Base-by-base conservation (phyloP, 2,329 filamentous ascomycete genomes). In the Stachybotrys chartarum region DNA sequence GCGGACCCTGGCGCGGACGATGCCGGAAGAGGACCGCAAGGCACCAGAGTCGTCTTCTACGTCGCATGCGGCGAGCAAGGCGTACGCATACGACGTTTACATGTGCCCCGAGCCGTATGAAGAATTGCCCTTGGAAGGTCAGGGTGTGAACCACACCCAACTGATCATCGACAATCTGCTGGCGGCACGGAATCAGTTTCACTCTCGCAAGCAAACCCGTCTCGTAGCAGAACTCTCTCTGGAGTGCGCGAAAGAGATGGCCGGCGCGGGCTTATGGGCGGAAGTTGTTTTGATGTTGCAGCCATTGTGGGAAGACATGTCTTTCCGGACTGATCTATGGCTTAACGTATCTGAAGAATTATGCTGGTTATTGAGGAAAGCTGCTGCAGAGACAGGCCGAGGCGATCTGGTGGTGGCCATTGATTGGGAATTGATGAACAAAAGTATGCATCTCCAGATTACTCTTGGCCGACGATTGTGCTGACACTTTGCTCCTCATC, bases 401-500 rank as follows among this genome's bases (percentile, higher is more conserved):
- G 77, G 76, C 8, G 78, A 81, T 53, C 70, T 85, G 32, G 75
- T 87, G 8, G 69, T 87, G 42, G 76, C 82, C 31, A 79, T 85
- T 52, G 83, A 86, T 63, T 86, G 85, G 81, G 85, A 87, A 63
- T 71, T 88, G 49, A 73, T 87, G 66, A 76, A 82, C 56, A 78
- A 69, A 49, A 75, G 83, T 85, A 70, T 66, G 81, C 24, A 24
- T 24, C 2, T 74, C 5, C 8, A 16, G 7, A 31, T 3, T 10
- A 14, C 14, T 14, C 30, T 14, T 31, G 8, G 3, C 17, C 3
- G 11, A 10, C 4, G 14, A 10, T 30, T 10, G 16, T 56, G 45
- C 60, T 64, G 46, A 62, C 53, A 8, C 24, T 5, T 14, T 50
- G 5, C 35, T 42, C 35, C 35, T 42, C 8, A 6, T 42, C 45